These are phyloP conservation scores for Biscutella laevigata DNA, from an alignment of 441 rosid species.

Conservation along the genomic window DNA sequence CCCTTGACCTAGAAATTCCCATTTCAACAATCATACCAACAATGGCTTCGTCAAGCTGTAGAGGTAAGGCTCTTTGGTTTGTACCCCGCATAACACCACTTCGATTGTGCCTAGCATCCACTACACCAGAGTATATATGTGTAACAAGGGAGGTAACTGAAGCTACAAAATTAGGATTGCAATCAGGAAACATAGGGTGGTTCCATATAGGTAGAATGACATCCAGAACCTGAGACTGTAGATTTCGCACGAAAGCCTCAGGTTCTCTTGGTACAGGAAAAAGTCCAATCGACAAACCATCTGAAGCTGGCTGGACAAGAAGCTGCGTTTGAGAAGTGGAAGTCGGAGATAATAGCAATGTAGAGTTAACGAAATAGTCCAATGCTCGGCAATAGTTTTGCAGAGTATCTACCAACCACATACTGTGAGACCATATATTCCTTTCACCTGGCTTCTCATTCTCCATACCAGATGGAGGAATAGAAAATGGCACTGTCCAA, in stretches of 20 bases:
- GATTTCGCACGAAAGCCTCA: constrained; percentile 69
- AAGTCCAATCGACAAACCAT: constrained; percentile 83
- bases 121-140: constrained; percentile 82
- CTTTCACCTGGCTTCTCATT: constrained; percentile 65
- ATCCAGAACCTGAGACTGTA: constrained; percentile 90
- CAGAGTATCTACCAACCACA: constrained; percentile 81
- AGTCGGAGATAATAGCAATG: constrained; percentile 59
- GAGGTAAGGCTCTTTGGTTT: constrained; percentile 67
- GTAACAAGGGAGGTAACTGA: constrained; percentile 72
- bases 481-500: constrained; percentile 60
- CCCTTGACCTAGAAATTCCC: constrained; percentile 98
- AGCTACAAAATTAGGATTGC: constrained; percentile 63
- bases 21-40: constrained; percentile 88
- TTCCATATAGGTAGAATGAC: constrained; percentile 87
- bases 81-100: constrained; percentile 55
- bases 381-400: constrained; percentile 72
- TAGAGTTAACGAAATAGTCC: constrained; percentile 80
- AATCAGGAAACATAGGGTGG: constrained; percentile 71
- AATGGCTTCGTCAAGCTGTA: constrained; percentile 84
- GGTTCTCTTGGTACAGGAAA: constrained; percentile 93
- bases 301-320: constrained; percentile 83
- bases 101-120: constrained; percentile 70
- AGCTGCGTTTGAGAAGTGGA: constrained; percentile 81
- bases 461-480: constrained; percentile 45
- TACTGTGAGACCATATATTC: constrained; percentile 50